Base-by-base conservation (phyloP, 1,284 basidiomycete genomes). In the Moesziomyces globuligerus region DNA sequence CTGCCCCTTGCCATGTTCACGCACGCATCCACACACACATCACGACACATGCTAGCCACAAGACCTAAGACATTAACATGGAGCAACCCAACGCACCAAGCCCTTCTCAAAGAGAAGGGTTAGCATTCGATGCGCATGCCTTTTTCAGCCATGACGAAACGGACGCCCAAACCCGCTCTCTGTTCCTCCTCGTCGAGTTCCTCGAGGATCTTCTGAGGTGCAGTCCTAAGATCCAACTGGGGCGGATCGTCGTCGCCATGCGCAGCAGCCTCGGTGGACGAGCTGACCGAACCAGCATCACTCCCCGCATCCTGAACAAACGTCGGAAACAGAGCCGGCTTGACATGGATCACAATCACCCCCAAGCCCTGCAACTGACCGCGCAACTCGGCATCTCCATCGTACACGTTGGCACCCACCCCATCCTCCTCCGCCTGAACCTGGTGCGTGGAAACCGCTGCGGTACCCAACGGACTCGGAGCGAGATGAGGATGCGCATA, bases 331-430 rank as follows among this genome's bases (percentile, higher is more conserved):
- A 79, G 45, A 1, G 75, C 73, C 5, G 74, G 71, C 41, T 79
- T 79, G 52, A 79, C 76, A 42, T 79, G 77, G 37, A 78, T 75
- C 25, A 79, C 62, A 28, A 79, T 60, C 4, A 79, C 66, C 2
- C 53, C 58, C 13, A 79, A 43, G 3, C 77, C 77, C 7, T 50
- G 23, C 20, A 79, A 49, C 24, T 64, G 62, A 1, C 61, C 66
- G 1, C 47, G 28, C 10, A 76, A 41, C 18, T 75, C 76, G 7
- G 44, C 57, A 38, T 77, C 67, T 4, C 34, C 34, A 40, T 79
- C 75, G 28, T 76, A 72, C 34, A 78, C 72, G 18, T 67, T 48
- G 7, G 59, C 56, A 10, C 42, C 44, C 20, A 60, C 40, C 10
- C 58, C 72, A 9, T 41, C 32, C 18, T 38, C 48, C 6, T 24